Conservation (phyloP, 1,139 yeast genomes). For the Lodderomyces margitis region DNA sequence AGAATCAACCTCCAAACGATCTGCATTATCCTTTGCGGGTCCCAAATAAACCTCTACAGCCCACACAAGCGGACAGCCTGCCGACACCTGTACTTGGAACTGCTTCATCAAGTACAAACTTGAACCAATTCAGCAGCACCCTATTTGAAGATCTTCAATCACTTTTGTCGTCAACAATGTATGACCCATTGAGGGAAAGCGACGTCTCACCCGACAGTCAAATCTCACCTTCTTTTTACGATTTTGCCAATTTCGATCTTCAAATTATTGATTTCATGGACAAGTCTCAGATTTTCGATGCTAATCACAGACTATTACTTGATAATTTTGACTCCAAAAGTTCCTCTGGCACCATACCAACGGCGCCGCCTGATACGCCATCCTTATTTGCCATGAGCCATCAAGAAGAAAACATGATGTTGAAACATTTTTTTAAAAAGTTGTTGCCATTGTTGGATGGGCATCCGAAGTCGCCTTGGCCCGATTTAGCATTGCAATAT, state of each 20-base stretch:
- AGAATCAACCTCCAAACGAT: too few species aligned
- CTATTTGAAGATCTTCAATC: constrained; percentile 22
- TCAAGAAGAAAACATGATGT: constrained; percentile 48
- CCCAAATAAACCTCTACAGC: too few species aligned
- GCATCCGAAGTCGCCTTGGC: constrained; percentile 60
- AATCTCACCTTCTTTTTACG: background rate
- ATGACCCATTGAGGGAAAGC: background rate
- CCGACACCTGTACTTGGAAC: background rate
- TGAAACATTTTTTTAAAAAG: constrained; percentile 53
- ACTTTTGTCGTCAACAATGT: constrained; percentile 16
- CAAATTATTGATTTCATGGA: constrained; percentile 18
- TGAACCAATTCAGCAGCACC: constrained; percentile 14
- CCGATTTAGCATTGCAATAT: constrained; percentile 51
- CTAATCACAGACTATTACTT: constrained; percentile 8
- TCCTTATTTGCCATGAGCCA: constrained; percentile 17
- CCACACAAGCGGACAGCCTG: too few species aligned
- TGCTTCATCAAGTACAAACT: constrained; percentile 6
- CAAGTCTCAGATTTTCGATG: constrained; percentile 12
- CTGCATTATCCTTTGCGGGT: too few species aligned
- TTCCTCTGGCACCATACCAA: constrained; percentile 4
- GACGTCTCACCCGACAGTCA: background rate
- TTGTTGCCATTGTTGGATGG: constrained; percentile 52
- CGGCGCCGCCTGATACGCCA: constrained; percentile 4
- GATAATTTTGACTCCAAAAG: constrained; percentile 4
- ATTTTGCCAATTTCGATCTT: constrained; percentile 11